These are phyloP conservation scores for Cladorrhinum sp. DNA, from an alignment of 2,329 filamentous ascomycete genomes.

Conservation along the genomic window DNA sequence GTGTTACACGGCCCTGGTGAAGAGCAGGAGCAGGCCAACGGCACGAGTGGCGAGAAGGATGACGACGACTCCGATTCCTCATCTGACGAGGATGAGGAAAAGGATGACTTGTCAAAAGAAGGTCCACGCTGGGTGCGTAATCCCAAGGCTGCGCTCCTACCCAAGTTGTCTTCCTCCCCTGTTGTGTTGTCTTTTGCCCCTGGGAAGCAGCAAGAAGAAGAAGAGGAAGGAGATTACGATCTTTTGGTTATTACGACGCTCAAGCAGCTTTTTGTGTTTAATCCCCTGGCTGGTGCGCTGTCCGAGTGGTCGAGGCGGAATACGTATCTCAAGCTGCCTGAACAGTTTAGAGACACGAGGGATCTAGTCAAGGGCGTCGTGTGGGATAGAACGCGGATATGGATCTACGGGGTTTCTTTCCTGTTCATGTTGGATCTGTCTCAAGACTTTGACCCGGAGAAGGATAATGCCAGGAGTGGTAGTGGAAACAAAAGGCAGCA, in stretches of 20 bases:
- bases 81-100: conserved; percentile 31
- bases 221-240: conserved; percentile 44
- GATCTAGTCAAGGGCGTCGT: conserved; percentile 80
- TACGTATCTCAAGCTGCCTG: conserved; percentile 69
- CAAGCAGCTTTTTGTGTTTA: conserved; percentile 71
- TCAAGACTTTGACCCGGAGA: conserved; percentile 57
- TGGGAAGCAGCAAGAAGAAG: conserved; percentile 39
- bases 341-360: conserved; percentile 68
- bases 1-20: conserved; percentile 61
- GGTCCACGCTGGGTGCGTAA: conserved; percentile 74
- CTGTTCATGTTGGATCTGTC: conserved; percentile 89
- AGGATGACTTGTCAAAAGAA: conserved; percentile 34
- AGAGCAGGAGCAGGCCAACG: conserved; percentile 34
- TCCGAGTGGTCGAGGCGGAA: conserved; percentile 86
- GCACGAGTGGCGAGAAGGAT: conserved; percentile 32
- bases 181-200: conserved; percentile 65
- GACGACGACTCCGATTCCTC: conserved; percentile 32
- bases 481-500: conserved; percentile 35
- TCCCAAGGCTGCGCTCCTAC: conserved; percentile 65
- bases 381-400: conserved; percentile 77
- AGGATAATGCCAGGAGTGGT: conserved; percentile 28
- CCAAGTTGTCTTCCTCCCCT: conserved; percentile 63
- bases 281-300: conserved; percentile 71
- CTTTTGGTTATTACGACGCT: conserved; percentile 54
- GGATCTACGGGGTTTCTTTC: conserved; percentile 84